Base-by-base conservation (phyloP, 2,329 filamentous ascomycete genomes). In the Rutstroemia sydowiana region DNA sequence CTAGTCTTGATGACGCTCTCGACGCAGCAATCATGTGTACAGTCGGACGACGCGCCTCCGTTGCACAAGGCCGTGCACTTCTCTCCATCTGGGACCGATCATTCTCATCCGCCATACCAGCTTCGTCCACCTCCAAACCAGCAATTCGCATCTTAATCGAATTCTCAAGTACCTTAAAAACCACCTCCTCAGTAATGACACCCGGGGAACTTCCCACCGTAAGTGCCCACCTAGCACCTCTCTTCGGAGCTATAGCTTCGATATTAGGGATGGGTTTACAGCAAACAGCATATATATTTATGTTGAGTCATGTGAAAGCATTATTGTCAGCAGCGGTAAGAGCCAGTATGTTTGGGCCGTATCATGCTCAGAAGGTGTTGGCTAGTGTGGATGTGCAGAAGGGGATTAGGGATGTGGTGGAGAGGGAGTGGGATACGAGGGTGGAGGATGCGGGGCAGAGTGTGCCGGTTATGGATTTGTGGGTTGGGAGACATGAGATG, bases 401-500 rank as follows among this genome's bases (percentile, higher is more conserved):
- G 2, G 71, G 79, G 60, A 79, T 92, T 21, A 68, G 73, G 21
- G 71, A 68, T 2, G 75, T 81, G 52, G 74, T 91, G 8, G 72
- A 75, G 46, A 69, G 77, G 52, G 82, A 84, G 61, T 84, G 79
- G 79, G 60, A 73, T 13, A 79, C 73, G 52, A 66, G 61, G 1
- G 72, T 84, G 0, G 82, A 86, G 52, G 77, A 84, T 56, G 87
- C 87, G 3, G 86, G 84, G 5, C 86, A 92, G 71, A 82, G 74
- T 51, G 82, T 89, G 56, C 88, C 88, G 1, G 77, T 83, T 1
- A 82, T 92, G 78, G 88, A 93, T 71, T 66, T 93, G 30, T 93
- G 88, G 87, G 76, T 90, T 63, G 88, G 88, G 3, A 76, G 88
- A 64, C 88, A 93, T 67, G 88, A 93, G 74, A 72, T 88, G 65